These are phyloP conservation scores for Sicyos baderoa DNA, from an alignment of 306 rosid genomes.

Conservation along the genomic window DNA sequence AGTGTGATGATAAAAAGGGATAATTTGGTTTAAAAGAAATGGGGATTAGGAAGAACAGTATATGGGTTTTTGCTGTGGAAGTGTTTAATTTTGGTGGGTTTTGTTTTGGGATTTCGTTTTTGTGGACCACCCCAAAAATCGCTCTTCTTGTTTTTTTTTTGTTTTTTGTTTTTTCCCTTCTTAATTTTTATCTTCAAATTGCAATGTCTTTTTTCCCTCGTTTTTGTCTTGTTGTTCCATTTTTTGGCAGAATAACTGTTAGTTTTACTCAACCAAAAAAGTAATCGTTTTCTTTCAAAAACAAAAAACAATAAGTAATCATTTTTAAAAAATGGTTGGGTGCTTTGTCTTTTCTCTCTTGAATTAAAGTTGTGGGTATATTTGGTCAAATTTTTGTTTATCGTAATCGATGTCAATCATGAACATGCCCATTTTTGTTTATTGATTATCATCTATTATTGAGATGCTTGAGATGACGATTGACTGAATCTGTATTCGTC, in stretches of 20 bases:
- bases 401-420: no score
- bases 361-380: no score
- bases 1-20: neutral
- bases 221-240: neutral
- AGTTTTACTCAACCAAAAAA: no score
- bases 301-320: no score
- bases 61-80: neutral
- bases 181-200: neutral
- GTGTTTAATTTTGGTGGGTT: constrained; percentile 14
- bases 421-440: no score
- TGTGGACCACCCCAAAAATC: neutral
- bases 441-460: no score
- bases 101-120: neutral
- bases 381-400: no score
- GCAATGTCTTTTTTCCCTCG: neutral
- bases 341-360: no score
- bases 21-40: neutral
- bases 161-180: neutral
- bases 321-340: no score
- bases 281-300: no score
- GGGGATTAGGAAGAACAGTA: neutral
- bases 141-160: neutral
- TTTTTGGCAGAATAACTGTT: neutral
- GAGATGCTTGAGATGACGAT: no score
- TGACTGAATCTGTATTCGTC: no score